Percentiles rank a stretch among this genome's conserved stretches.
Conservation (phyloP, 768 basidiomycete species). For the Lactarius sp. region DNA sequence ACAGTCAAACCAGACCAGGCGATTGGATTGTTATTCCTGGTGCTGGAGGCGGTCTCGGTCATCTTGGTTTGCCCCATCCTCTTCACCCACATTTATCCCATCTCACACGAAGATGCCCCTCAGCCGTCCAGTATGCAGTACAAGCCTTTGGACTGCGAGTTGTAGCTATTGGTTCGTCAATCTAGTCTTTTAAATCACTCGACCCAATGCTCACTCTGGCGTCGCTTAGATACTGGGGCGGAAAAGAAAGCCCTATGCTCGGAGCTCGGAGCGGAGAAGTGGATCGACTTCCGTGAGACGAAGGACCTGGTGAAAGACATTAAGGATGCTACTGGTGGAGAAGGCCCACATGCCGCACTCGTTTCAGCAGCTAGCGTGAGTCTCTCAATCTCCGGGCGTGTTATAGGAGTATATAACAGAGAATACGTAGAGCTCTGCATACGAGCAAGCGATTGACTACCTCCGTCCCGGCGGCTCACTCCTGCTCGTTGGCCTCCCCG, state of each 20-base stretch:
- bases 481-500: conserved; percentile 76
- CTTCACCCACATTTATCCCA: background rate
- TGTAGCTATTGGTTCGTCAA: conserved; percentile 57
- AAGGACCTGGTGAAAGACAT: conserved; percentile 65
- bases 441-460: conserved; percentile 64
- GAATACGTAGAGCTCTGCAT: conserved; percentile 31
- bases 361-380: conserved; percentile 52
- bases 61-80: conserved; percentile 48
- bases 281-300: conserved; percentile 72
- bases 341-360: conserved; percentile 67
- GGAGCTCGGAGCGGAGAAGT: conserved; percentile 65
- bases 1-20: conserved; percentile 56
- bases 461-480: conserved; percentile 66
- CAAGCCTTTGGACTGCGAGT: conserved; percentile 69
- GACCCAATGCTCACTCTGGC: background rate
- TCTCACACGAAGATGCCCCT: background rate
- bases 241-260: conserved; percentile 62
- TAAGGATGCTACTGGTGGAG: conserved; percentile 55
- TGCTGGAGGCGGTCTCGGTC: conserved; percentile 79
- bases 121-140: conserved; percentile 73
- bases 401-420: conserved; percentile 30
- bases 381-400: conserved; percentile 20
- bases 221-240: conserved; percentile 55
- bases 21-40: conserved; percentile 76
- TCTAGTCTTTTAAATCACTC: background rate